Conservation (phyloP, 371 early-diverging fungal species). For the Haplosporangium sp. region DNA sequence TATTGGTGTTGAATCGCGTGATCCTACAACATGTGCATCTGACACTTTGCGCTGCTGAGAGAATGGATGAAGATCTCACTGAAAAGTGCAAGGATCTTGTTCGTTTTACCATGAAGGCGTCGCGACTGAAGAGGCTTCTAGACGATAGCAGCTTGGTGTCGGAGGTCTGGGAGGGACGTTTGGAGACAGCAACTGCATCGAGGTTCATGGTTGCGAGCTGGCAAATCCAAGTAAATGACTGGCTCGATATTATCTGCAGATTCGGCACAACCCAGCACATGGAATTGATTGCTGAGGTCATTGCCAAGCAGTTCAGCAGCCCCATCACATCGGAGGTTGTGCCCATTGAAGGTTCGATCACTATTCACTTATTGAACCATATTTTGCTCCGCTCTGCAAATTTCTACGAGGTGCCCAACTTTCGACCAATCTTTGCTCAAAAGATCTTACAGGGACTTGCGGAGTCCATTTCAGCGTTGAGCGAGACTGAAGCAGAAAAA, state of each 20-base stretch:
- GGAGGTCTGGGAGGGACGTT: slow-evolving; percentile 60
- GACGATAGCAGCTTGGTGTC: slow-evolving; percentile 6
- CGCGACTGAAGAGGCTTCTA: slow-evolving; percentile 21
- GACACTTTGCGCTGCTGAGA: slow-evolving; percentile 24
- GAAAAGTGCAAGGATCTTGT: slow-evolving; percentile 31
- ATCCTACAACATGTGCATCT: slow-evolving; percentile 47
- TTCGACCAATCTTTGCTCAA: slow-evolving; percentile 53
- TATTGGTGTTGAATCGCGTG: slow-evolving; percentile 34
- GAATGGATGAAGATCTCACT: slow-evolving; percentile 7
- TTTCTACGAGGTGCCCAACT: slow-evolving; percentile 66
- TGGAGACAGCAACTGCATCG: slow-evolving; percentile 43
- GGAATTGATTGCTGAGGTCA: slow-evolving; percentile 45
- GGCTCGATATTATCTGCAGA: slow-evolving; percentile 61
- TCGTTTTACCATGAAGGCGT: slow-evolving; percentile 32
- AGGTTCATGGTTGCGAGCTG: slow-evolving; percentile 61
- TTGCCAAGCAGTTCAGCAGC: slow-evolving; percentile 29
- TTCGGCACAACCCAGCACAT: slow-evolving; percentile 29
- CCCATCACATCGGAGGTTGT: slow-evolving; percentile 2
- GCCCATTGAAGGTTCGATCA: slow-evolving; percentile 12
- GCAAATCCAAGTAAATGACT: slow-evolving; percentile 66
- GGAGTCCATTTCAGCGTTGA: slow-evolving; percentile 29
- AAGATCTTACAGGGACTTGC: slow-evolving; percentile 28
- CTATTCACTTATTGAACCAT: slow-evolving; percentile 54
- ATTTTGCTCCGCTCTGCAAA: slow-evolving; percentile 63
- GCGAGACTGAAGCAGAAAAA: slow-evolving; percentile 24